Conservation (phyloP, 768 basidiomycete genomes). For the Lactifluus pinguis region DNA sequence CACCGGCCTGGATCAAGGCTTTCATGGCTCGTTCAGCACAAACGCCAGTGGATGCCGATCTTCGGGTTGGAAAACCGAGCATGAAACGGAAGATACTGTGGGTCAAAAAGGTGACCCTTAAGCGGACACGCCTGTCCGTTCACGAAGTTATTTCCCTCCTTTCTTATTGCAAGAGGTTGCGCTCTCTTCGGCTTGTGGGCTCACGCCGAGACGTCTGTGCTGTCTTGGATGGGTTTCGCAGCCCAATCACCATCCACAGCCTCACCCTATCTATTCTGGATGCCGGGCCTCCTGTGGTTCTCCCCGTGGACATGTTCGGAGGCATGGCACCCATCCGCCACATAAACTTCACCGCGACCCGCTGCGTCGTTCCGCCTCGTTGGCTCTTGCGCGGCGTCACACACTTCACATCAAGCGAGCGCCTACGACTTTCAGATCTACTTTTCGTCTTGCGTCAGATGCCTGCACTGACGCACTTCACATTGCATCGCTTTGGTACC, state of each 20-base stretch:
- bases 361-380: constrained; percentile 1
- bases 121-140: not conserved
- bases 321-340: constrained; percentile 4
- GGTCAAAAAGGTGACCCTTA: not conserved
- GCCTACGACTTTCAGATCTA: not conserved
- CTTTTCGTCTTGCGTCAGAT: constrained; percentile 7
- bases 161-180: constrained; percentile 5
- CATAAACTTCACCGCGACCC: constrained; percentile 2
- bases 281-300: not conserved
- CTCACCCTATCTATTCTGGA: constrained; percentile 6
- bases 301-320: constrained; percentile 8
- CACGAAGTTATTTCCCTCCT: constrained; percentile 9
- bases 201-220: not conserved
- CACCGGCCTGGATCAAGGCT: not conserved
- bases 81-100: too few species aligned
- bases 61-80: not conserved
- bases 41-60: constrained; percentile 4
- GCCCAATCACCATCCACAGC: not conserved
- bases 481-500: constrained; percentile 4
- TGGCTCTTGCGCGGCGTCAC: constrained; percentile 10
- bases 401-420: constrained; percentile 13
- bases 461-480: constrained; percentile 3
- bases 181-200: constrained; percentile 7
- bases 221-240: constrained; percentile 1
- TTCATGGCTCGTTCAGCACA: constrained; percentile 7